Base-by-base conservation (phyloP, 768 basidiomycete species). In the Xanthoconium stramineum region DNA sequence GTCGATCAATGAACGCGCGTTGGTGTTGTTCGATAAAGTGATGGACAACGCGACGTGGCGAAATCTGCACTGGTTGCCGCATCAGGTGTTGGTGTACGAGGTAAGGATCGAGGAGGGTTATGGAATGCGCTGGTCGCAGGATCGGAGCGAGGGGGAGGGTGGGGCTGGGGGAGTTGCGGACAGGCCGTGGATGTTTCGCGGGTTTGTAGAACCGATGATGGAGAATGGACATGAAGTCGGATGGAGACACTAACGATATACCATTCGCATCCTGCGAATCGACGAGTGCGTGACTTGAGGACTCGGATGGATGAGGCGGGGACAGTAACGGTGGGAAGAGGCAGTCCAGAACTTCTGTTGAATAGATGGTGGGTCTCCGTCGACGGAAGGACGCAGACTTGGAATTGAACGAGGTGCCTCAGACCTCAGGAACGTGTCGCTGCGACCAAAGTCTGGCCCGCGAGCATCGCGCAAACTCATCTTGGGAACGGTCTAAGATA, bases 171-270 rank as follows among this genome's bases (percentile, higher is more conserved):
- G 28, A 24, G n/a, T 30, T 13, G 20, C 50, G 60, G 20, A 59
- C 64, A 6, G 24, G 24, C 71, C 74, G 2, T 86, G 84, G 85
- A 66, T 68, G 8, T 83, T 87, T 64, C 76, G 85, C 40, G 85
- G 85, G 14, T 85, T 83, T 62, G 77, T 87, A 9, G 85, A 87
- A 55, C 85, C 84, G 2, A 81, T 80, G 79, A 85, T 86, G 80
- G 81, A 80, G 58, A 80, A 82, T 65, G 85, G 85, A 14, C 85
- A 86, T 65, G 80, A 83, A 57, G 56, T 78, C 17, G 82, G 82
- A 6, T 87, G 85, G 85, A 75, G 73, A 62, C 84, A 85, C 70
- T 73, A 20, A 17, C 37, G 24, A 24, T 24, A 24, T 24, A 24
- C 24, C 24, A 24, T 24, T 24, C 24, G 4, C 24, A 24, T 24